phyloP scores from a whole-genome alignment of 2,329 filamentous ascomycete species.

The Penicillium oxalicum region DNA sequence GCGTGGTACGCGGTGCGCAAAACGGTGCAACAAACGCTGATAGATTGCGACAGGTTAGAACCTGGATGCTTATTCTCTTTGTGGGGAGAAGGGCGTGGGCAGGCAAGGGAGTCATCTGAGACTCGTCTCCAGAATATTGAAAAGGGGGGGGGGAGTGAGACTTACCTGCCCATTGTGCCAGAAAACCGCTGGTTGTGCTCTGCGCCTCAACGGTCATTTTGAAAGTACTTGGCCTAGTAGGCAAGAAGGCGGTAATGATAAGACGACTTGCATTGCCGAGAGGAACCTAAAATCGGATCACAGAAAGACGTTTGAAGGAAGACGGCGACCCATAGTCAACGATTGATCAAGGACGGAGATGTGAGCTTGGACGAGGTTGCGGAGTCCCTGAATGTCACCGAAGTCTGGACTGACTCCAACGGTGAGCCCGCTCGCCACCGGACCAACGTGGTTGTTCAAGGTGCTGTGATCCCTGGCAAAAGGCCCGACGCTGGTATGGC shows the following conservation, averaged over 20 bases:
- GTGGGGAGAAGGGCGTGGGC: not conserved
- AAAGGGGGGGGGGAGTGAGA: not conserved
- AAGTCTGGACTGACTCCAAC: too few relatives aligned
- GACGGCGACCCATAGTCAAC: not conserved
- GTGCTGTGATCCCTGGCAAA: too few relatives aligned
- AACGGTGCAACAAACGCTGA: conserved; percentile 13
- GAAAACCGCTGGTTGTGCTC: conserved; percentile 9
- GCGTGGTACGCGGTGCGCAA: not conserved
- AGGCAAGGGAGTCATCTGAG: not conserved
- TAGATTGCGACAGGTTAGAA: not conserved
- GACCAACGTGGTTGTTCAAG: too few relatives aligned
- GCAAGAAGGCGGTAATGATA: conserved; percentile 2
- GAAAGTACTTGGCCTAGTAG: conserved; percentile 10
- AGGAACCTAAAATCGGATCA: not conserved
- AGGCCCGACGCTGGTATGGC: too few relatives aligned
- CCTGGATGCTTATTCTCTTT: too few relatives aligned
- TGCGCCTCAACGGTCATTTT: conserved; percentile 19
- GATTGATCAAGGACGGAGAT: not conserved
- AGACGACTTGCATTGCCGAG: conserved; percentile 16
- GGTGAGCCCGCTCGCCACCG: too few relatives aligned
- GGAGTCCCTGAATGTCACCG: too few relatives aligned
- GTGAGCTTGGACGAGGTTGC: too few relatives aligned
- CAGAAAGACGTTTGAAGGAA: not conserved
- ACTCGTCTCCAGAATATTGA: not conserved
- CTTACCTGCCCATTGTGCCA: conserved; percentile 17